These are phyloP conservation scores for Endocalyx cinctus DNA, from an alignment of 2,329 filamentous ascomycete genomes.

Conservation along the genomic window DNA sequence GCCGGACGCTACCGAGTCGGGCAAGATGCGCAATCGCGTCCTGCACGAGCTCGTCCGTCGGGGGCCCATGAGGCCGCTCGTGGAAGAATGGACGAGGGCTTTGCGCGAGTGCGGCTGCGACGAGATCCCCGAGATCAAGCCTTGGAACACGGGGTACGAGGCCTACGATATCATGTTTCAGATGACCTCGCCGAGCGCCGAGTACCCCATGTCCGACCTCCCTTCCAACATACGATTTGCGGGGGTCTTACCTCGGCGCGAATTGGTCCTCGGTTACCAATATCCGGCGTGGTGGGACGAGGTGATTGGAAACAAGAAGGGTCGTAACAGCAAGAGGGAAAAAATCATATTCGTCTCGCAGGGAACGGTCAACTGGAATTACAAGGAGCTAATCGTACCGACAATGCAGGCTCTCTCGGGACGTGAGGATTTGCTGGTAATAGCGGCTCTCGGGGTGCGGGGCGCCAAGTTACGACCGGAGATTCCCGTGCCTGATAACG, in stretches of 20 bases:
- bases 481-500: slow-evolving; percentile 33
- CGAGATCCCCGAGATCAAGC: slow-evolving; percentile 8
- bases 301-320: slow-evolving; percentile 32
- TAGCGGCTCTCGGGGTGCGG: slow-evolving; percentile 27
- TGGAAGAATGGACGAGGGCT: not conserved
- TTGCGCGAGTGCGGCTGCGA: slow-evolving; percentile 7
- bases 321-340: no score
- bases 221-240: slow-evolving; percentile 36
- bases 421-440: slow-evolving; percentile 34
- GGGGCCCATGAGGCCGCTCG: slow-evolving; percentile 2
- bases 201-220: slow-evolving; percentile 31
- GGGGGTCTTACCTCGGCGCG: slow-evolving; percentile 35
- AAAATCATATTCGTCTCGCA: slow-evolving; percentile 44
- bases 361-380: slow-evolving; percentile 38
- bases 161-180: slow-evolving; percentile 31
- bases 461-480: slow-evolving; percentile 24
- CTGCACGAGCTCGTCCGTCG: slow-evolving; percentile 16
- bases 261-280: slow-evolving; percentile 19
- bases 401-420: slow-evolving; percentile 37
- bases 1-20: slow-evolving; percentile 32
- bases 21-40: slow-evolving; percentile 28
- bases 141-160: slow-evolving; percentile 24
- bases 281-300: slow-evolving; percentile 43
- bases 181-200: slow-evolving; percentile 29
- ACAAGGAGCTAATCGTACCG: slow-evolving; percentile 39